A percentile compares a stretch with the other conserved stretches of the same genome.
These are phyloP conservation scores for Setomelanomma holmii DNA, from an alignment of 2,329 filamentous ascomycete genomes.

Conservation along the genomic window DNA sequence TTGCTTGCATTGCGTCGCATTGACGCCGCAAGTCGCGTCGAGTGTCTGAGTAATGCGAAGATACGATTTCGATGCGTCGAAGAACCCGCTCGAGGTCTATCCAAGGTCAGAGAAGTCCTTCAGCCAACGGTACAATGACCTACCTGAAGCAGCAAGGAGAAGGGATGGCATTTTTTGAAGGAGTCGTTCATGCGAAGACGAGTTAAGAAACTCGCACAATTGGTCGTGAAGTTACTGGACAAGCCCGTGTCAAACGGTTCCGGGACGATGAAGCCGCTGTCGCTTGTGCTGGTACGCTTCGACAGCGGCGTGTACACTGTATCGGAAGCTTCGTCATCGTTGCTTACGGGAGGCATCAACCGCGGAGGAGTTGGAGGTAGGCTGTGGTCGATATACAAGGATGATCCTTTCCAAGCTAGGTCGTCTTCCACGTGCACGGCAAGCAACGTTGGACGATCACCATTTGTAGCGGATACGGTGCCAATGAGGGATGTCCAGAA, in stretches of 20 bases:
- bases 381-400: slow-evolving; percentile 39
- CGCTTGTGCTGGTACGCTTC: slow-evolving; percentile 27
- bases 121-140: slow-evolving; percentile 26
- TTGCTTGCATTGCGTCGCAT: slow-evolving; percentile 68
- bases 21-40: slow-evolving; percentile 76
- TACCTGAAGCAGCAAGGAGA: slow-evolving; percentile 84
- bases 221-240: slow-evolving; percentile 61
- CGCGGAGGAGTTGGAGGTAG: slow-evolving; percentile 34
- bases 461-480: slow-evolving; percentile 37
- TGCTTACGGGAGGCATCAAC: slow-evolving; percentile 44
- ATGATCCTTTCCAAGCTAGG: slow-evolving; percentile 39
- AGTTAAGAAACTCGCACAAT: slow-evolving; percentile 73
- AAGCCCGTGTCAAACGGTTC: slow-evolving; percentile 57
- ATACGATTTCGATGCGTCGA: slow-evolving; percentile 75
- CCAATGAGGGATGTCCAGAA: slow-evolving; percentile 35
- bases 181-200: slow-evolving; percentile 69
- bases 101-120: slow-evolving; percentile 10
- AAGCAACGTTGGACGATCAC: slow-evolving; percentile 39
- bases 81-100: slow-evolving; percentile 84
- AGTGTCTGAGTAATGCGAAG: slow-evolving; percentile 78
- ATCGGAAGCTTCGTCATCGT: slow-evolving; percentile 31
- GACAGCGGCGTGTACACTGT: slow-evolving; percentile 30
- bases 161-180: slow-evolving; percentile 78
- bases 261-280: slow-evolving; percentile 44
- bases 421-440: slow-evolving; percentile 23